These are phyloP conservation scores for Caloboletus inedulis DNA, from an alignment of 1,284 basidiomycete genomes.

Conservation along the genomic window DNA sequence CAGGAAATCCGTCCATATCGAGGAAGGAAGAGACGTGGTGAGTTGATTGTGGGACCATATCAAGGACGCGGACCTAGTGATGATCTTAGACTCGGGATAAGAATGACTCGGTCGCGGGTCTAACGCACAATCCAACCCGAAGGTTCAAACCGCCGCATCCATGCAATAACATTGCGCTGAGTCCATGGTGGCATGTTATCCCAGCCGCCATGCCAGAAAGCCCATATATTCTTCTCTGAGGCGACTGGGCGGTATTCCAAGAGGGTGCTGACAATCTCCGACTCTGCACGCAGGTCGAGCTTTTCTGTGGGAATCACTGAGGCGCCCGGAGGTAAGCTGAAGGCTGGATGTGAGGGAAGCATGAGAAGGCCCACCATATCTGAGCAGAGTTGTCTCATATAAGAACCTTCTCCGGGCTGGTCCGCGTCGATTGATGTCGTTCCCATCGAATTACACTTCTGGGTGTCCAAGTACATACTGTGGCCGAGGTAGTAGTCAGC, in stretches of 20 bases:
- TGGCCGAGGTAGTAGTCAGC: slow-evolving; percentile 16
- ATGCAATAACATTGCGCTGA: slow-evolving; percentile 6
- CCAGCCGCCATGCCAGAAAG: slow-evolving; percentile 9
- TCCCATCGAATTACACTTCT: too few species aligned
- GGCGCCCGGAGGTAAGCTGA: neutral
- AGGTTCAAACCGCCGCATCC: slow-evolving; percentile 11
- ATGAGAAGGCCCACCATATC: too few species aligned
- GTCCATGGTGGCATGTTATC: slow-evolving; percentile 8
- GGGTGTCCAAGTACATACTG: too few species aligned
- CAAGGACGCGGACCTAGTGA: slow-evolving; percentile 5
- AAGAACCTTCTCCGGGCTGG: too few species aligned
- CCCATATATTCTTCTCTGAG: slow-evolving; percentile 10
- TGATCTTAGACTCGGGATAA: neutral
- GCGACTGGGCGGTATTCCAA: neutral
- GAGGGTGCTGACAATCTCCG: neutral
- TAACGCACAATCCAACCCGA: slow-evolving; percentile 7
- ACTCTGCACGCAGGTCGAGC: slow-evolving; percentile 3
- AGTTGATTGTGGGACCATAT: slow-evolving; percentile 1
- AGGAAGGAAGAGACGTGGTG: slow-evolving; percentile 9
- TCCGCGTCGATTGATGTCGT: too few species aligned
- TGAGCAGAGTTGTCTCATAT: too few species aligned
- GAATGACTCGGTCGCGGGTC: neutral
- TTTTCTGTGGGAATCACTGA: neutral
- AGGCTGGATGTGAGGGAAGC: too few species aligned
- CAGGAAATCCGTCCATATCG: neutral